Base-by-base conservation (phyloP, 2,329 filamentous ascomycete genomes). In the Stagonosporopsis rhizophila region DNA sequence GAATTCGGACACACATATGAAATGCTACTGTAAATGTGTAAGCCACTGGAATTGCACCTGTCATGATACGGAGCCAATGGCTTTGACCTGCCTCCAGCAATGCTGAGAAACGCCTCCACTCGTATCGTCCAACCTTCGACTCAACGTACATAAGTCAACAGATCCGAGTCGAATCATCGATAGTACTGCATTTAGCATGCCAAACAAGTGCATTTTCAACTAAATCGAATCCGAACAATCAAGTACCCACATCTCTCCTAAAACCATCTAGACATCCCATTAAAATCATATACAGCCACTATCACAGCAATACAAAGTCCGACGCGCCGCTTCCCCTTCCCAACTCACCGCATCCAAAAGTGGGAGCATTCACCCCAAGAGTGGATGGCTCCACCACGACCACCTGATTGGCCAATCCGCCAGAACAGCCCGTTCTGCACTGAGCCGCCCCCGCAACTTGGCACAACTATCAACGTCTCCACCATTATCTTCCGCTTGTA, bases 401-500 rank as follows among this genome's bases (percentile, higher is more conserved):
- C n/a, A 2, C 19, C 12, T 44, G 32, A 51, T 51, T 44, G 48
- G 48, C 22, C 23, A 19, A 19, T 30, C 23, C 4, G 37, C 7
- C 6, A 20, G 17, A 38, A 51, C 40, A 23, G 48, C 25, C 40
- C 32, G 48, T 22, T 44, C 34, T 44, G 48, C 22, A 17, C 32
- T 38, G 23, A 51, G 40, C 48, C 40, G 32, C 32, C 40, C 32
- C 48, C 40, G 40, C 48, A 44, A 39, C 48, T 51, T 44, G 39
- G 48, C 30, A 22, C 14, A 17, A 50, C 28, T 50, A 38, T 48
- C 37, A 25, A 15, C 11, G 12, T 30, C 38, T 52, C 48, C 44
- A 52, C 23, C 27, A 52, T 19, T 57, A 57, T 57, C 54, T 44
- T 34, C 23, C 54, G 44, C 28, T 34, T 44, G 44, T 25, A 32